These are phyloP conservation scores for Arabidopsis suecica DNA, from an alignment of 345 rosid species.

Conservation along the genomic window DNA sequence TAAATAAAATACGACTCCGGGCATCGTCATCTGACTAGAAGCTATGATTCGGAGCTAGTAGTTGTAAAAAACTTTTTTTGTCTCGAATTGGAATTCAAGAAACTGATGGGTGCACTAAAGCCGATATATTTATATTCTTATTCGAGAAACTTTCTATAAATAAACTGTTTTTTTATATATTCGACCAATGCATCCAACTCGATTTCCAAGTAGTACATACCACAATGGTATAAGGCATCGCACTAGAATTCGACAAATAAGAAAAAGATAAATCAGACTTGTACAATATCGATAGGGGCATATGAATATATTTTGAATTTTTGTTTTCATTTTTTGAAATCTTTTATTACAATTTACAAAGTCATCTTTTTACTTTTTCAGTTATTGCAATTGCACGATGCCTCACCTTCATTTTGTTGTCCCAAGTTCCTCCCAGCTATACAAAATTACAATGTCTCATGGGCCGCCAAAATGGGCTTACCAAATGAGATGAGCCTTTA, in stretches of 20 bases:
- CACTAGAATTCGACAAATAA: conserved; percentile 6
- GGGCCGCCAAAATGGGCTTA: conserved; percentile 7
- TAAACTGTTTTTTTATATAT: conserved; percentile 22
- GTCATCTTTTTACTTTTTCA: neutral
- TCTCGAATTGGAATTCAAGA: conserved; percentile 27
- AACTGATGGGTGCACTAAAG: conserved; percentile 22
- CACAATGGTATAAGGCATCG: conserved; percentile 24
- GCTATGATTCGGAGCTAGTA: conserved; percentile 18
- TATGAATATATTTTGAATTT: neutral
- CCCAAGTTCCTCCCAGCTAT: neutral
- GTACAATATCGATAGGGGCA: neutral
- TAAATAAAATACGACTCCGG: neutral
- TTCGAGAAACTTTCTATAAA: conserved; percentile 25
- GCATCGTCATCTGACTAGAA: neutral
- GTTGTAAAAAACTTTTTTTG: conserved; percentile 21
- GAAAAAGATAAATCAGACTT: neutral
- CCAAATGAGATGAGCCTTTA: neutral
- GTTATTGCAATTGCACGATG: neutral
- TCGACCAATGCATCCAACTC: conserved; percentile 29
- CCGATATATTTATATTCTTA: conserved; percentile 12
- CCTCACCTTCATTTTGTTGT: neutral
- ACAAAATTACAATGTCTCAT: neutral
- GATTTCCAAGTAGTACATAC: conserved; percentile 13
- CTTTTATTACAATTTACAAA: neutral
- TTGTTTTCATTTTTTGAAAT: neutral